A percentile compares a stretch with the other conserved stretches of the same genome.
These are phyloP conservation scores for Aphanomyces euteiches DNA, from an alignment of 352 stramenopile species.

Conservation along the genomic window DNA sequence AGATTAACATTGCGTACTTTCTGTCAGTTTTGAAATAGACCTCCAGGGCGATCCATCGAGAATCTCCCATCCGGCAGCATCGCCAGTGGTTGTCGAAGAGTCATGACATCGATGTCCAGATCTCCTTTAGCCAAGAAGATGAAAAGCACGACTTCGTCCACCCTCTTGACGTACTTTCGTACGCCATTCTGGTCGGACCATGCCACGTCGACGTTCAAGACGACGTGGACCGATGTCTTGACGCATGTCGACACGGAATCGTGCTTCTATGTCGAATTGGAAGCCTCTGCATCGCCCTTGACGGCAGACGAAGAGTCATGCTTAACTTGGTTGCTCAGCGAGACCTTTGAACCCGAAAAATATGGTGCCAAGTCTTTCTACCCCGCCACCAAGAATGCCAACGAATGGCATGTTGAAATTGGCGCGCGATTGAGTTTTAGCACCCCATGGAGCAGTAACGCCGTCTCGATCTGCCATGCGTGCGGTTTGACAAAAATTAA, in stretches of 20 bases:
- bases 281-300: conserved; percentile 41
- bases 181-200: conserved; percentile 67
- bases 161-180: conserved; percentile 73
- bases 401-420: conserved; percentile 90
- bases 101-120: conserved; percentile 21
- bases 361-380: conserved; percentile 18
- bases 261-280: conserved; percentile 96
- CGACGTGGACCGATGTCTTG: conserved; percentile 40
- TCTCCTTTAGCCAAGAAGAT: conserved; percentile 58
- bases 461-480: conserved; percentile 93
- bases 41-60: neutral
- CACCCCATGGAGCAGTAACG: conserved; percentile 98
- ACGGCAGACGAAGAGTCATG: conserved; percentile 53
- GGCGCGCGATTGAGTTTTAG: conserved; percentile 98
- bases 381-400: conserved; percentile 30
- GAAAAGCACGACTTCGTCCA: conserved; percentile 39
- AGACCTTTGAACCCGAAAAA: conserved; percentile 94
- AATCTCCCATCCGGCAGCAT: neutral
- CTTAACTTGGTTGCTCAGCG: conserved; percentile 93
- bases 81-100: neutral
- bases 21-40: neutral
- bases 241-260: conserved; percentile 87
- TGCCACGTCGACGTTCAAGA: conserved; percentile 50
- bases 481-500: conserved; percentile 88
- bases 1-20: neutral